Evolutionary conservation across 257 asterid genomes (phyloP), one percentile per base, ranked within the genome.

Genomic region (Lycium ferocissimum): DNA sequence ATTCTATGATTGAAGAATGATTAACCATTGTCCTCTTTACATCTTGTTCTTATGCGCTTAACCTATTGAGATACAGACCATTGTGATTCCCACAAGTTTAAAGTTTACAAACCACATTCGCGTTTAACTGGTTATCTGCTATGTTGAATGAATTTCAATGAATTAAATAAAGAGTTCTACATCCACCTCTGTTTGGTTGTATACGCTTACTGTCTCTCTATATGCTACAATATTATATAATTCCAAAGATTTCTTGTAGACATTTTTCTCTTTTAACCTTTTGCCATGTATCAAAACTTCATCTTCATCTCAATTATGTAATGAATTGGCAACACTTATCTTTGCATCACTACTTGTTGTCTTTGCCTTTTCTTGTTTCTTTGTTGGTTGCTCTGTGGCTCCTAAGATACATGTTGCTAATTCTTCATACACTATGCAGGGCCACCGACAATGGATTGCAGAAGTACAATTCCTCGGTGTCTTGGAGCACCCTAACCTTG

Each of bases 381-480:
- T 33, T 61, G 37, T 22, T 20, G 62, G 33, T 65, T 63, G 37
- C 26, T 65, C 33, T 65, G 47, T 66, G 26, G 81, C 49, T 53
- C n/a, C 13, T 13, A 71, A 22, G 12, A 71, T 59, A 63, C 22
- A 15, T 11, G 47, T 72, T 13, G 73, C 63, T 53, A 54, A 83
- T 71, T 69, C 72, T 85, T 72, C 38, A 37, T 61, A 15, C 73
- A 10, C 85, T 13, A 66, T 87, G 84, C 80, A 96, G 99, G 99
- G 99, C 49, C 99, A 96, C 86, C 94, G 95, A 84, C 93, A 96
- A 86, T 96, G 99, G 99, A 86, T 96, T 73, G 95, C 98, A 8
- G 99, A 96, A 86, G 98, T 95, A 65, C 99, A 94, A 82, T 94
- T 93, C 85, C 99, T 95, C 37, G 98, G 98, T 84, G 98, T 93